Conservation (phyloP, 768 basidiomycete genomes). For the Suillus luteus region DNA sequence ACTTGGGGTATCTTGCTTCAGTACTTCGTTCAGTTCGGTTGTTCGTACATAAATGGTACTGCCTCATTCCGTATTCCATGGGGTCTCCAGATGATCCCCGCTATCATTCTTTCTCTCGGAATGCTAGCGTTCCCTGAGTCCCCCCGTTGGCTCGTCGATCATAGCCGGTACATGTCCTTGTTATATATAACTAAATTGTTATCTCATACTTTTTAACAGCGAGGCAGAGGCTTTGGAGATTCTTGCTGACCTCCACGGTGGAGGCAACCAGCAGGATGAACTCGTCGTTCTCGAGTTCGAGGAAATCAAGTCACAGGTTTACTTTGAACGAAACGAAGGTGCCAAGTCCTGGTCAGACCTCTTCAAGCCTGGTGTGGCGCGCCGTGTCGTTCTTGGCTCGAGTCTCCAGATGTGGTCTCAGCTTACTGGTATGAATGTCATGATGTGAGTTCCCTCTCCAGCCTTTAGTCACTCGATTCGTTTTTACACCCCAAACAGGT, state of each 20-base stretch:
- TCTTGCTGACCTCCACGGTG: constrained; percentile 71
- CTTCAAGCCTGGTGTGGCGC: constrained; percentile 62
- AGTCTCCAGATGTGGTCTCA: constrained; percentile 84
- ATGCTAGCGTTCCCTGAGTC: constrained; percentile 72
- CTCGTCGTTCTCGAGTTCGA: constrained; percentile 71
- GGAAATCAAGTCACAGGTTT: constrained; percentile 59
- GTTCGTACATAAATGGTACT: constrained; percentile 62
- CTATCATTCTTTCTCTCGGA: constrained; percentile 63
- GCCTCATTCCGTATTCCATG: constrained; percentile 82
- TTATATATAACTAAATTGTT: neutral
- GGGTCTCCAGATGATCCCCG: constrained; percentile 81
- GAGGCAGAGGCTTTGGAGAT: constrained; percentile 66
- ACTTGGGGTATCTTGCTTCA: constrained; percentile 80
- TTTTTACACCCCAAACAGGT: constrained; percentile 14
- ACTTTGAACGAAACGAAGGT: constrained; percentile 67
- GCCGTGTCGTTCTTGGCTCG: constrained; percentile 70
- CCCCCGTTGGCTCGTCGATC: constrained; percentile 73
- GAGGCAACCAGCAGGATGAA: constrained; percentile 56
- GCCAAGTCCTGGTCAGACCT: constrained; percentile 72
- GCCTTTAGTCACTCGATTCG: neutral
- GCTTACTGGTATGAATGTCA: constrained; percentile 76
- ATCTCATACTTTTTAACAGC: constrained; percentile 14
- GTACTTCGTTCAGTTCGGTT: constrained; percentile 76
- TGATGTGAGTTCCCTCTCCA: constrained; percentile 53
- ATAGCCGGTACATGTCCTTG: constrained; percentile 42